Conservation (phyloP, 768 basidiomycete genomes). For the Postia placenta region DNA sequence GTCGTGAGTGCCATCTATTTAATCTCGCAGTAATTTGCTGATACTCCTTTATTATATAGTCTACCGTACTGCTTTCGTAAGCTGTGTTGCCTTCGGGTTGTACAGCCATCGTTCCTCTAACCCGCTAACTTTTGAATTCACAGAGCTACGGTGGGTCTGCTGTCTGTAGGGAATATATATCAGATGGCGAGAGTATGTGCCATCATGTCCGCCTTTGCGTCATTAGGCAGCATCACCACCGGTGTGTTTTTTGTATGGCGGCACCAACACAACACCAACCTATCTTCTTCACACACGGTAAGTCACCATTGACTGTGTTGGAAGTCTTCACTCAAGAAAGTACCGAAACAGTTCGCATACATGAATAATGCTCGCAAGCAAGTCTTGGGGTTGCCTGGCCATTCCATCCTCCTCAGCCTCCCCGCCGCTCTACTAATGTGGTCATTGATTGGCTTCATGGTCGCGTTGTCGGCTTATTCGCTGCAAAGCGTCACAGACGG, state of each 20-base stretch:
- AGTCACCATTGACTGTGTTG: neutral
- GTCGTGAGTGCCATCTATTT: conserved; percentile 33
- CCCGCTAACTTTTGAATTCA: neutral
- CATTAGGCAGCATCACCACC: conserved; percentile 49
- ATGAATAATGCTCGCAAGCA: conserved; percentile 45
- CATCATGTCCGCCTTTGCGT: conserved; percentile 40
- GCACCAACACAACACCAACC: conserved; percentile 42
- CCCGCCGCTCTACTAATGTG: conserved; percentile 51
- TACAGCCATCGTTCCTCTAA: neutral
- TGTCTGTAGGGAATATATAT: conserved; percentile 38
- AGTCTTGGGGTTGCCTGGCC: conserved; percentile 39
- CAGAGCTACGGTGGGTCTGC: conserved; percentile 45
- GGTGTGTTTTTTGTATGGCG: conserved; percentile 54
- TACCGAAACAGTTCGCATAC: conserved; percentile 39
- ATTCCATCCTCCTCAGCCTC: conserved; percentile 45
- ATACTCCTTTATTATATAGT: conserved; percentile 22
- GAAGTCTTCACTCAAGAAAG: neutral
- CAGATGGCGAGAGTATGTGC: conserved; percentile 25
- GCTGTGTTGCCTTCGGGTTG: neutral
- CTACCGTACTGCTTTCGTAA: conserved; percentile 47
- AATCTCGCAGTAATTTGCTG: neutral
- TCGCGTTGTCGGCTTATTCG: conserved; percentile 40
- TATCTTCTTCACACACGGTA: conserved; percentile 29
- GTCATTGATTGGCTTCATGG: conserved; percentile 44
- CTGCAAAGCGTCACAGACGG: conserved; percentile 28